Evolutionary conservation across 2,329 filamentous ascomycete species (phyloP), one percentile per base, ranked within the genome.

Genomic region (Metarhizium album): DNA sequence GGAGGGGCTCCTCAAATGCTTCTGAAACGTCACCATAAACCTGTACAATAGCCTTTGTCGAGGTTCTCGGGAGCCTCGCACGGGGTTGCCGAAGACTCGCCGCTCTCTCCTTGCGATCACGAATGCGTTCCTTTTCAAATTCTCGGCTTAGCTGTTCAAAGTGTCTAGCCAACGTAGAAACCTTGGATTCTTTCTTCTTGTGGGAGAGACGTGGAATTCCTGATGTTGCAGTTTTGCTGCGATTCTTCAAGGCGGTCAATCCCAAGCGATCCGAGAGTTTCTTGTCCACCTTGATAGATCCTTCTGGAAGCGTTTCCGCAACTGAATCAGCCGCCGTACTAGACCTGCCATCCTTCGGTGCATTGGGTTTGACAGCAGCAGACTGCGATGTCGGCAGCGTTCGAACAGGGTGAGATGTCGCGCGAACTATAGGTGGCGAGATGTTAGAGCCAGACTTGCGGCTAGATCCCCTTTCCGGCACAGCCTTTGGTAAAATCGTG

Each of bases 141-240:
- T 98, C 94, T 23, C 90, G 84, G 59, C 90, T 96, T 51, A 98
- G 75, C 65, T 97, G 90, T 67, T 98, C 94, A 63, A 98, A 97
- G 65, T 97, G 93, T 59, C 88, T 88, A 18, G 93, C 89, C 47
- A 98, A 75, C n/a, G 84, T 90, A 8, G 90, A 94, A 2, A 98
- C 93, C 60, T 86, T 87, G 3, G 87, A 81, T 48, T 84, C 78
- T 57, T 82, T 84, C 58, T 78, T 83, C 62, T 83, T 87, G 47
- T 86, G 82, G 27, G 95, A 81, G 24, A 93, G 93, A 31, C 93
- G 82, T 27, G 90, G 90, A 53, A 98, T 97, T 42, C 91, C 77
- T 1, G 93, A 97, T n/a, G 74, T 69, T 3, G 72, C 72, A 1
- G 67, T 64, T 60, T 82, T 83, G 24, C 75, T 69, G 52, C 74